Conservation (phyloP, 2,329 filamentous ascomycete genomes). For the Bipolaris oryzae region DNA sequence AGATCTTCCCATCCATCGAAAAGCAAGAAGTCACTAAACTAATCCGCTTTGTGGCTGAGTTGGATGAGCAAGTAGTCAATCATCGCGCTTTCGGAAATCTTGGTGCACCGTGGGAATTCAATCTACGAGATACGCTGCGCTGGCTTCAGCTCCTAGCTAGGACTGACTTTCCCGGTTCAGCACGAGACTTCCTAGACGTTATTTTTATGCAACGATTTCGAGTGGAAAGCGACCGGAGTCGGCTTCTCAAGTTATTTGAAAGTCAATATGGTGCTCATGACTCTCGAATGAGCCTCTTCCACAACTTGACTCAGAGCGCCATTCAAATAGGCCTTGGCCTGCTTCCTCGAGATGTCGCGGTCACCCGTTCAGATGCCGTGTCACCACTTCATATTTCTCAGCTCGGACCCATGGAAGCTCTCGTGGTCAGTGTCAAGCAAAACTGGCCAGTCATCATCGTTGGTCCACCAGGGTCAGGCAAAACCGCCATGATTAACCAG, state of each 20-base stretch:
- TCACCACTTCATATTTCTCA: slow-evolving; percentile 52
- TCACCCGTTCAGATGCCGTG: slow-evolving; percentile 34
- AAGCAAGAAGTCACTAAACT: slow-evolving; percentile 66
- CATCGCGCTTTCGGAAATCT: slow-evolving; percentile 59
- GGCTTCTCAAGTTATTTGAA: slow-evolving; percentile 70
- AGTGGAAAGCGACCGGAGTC: slow-evolving; percentile 67
- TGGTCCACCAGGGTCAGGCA: slow-evolving; percentile 83
- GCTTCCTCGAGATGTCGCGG: slow-evolving; percentile 63
- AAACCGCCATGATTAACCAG: slow-evolving; percentile 79
- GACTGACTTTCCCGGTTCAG: slow-evolving; percentile 61
- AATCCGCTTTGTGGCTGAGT: slow-evolving; percentile 78
- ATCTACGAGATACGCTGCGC: slow-evolving; percentile 84
- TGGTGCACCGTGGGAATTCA: slow-evolving; percentile 92
- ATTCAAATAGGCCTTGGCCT: slow-evolving; percentile 82
- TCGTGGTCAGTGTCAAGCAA: slow-evolving; percentile 85
- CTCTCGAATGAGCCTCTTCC: slow-evolving; percentile 60
- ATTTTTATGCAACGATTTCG: slow-evolving; percentile 90
- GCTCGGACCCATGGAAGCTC: slow-evolving; percentile 78
- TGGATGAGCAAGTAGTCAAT: slow-evolving; percentile 73
- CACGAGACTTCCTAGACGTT: slow-evolving; percentile 78
- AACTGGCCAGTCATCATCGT: slow-evolving; percentile 89
- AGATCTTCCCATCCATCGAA: slow-evolving; percentile 72
- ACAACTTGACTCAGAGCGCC: slow-evolving; percentile 68
- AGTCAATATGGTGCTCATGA: slow-evolving; percentile 63
- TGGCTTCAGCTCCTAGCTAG: slow-evolving; percentile 79